Base-by-base conservation (phyloP, 352 stramenopile genomes). In the Thalassiosira exigua region DNA sequence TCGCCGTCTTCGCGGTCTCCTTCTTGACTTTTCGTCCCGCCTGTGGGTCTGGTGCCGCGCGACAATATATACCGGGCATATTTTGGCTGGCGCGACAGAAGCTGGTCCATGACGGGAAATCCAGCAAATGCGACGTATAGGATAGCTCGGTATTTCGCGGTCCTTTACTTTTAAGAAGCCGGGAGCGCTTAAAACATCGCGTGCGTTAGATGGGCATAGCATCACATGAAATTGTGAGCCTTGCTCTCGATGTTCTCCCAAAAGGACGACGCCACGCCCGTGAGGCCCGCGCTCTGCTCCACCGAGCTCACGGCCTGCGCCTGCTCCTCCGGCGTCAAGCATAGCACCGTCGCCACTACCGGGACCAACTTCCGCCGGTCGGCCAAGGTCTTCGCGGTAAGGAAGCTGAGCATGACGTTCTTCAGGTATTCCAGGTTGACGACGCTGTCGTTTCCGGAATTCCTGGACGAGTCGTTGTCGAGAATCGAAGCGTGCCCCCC, bases 361-460 rank as follows among this genome's bases (percentile, higher is more conserved):
- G 86, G 88, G 21, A 93, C 75, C 3, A 93, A 64, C 19, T 84
- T 79, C 41, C 87, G 84, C 44, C 87, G 77, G 69, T 93, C 88
- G 29, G 64, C 60, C 11, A 86, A 36, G 11, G 82, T 85, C 26
- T 76, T 89, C 0, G 88, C 88, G 66, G 89, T 90, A 7, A 93
- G 72, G 65, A 86, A 93, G 22, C 84, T 86, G n/a, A 93, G 69
- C 70, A 92, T 87, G 12, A 93, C 81, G 79, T 93, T 92, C 56
- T 93, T 93, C 48, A 93, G 74, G 39, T 93, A 93, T 71, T 93
- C 88, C 9, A 93, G 59, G 57, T 92, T 93, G 1, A 89, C 76
- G 44, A 60, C 74, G 24, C 71, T 76, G 22, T 87, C 77, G 54
- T 76, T 81, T 29, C 51, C 65, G 22, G 62, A 29, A 26, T 64